phyloP scores from a whole-genome alignment of 116 monocot genomes.

The Thalassia testudinum region DNA sequence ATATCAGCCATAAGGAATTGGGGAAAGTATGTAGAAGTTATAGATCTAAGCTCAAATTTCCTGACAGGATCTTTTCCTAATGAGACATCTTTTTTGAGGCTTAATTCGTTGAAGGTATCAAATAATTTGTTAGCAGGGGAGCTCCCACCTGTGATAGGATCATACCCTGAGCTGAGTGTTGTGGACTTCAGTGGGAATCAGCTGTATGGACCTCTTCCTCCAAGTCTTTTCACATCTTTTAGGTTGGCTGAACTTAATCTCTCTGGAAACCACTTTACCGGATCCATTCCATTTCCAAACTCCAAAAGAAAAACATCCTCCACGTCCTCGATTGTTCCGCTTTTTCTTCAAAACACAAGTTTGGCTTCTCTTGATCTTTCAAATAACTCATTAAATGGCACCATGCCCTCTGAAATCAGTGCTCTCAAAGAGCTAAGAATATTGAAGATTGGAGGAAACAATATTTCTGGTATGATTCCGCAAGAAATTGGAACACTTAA shows the following conservation, averaged over 20 bases:
- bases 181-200: slow-evolving; percentile 61
- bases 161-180: slow-evolving; percentile 43
- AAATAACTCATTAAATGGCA: slow-evolving; percentile 42
- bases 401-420: slow-evolving; percentile 28
- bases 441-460: slow-evolving; percentile 41
- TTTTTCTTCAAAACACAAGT: slow-evolving; percentile 13
- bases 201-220: slow-evolving; percentile 40
- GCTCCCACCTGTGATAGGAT: slow-evolving; percentile 52
- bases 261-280: slow-evolving; percentile 60
- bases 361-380: slow-evolving; percentile 65
- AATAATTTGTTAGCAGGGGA: slow-evolving; percentile 60
- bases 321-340: slow-evolving; percentile 1
- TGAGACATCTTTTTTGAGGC: slow-evolving; percentile 60
- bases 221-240: slow-evolving; percentile 37
- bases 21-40: slow-evolving; percentile 66
- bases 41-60: slow-evolving; percentile 57
- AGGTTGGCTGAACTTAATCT: slow-evolving; percentile 56
- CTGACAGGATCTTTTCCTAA: slow-evolving; percentile 50
- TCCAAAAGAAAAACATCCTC: slow-evolving; percentile 4
- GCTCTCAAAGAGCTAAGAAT: slow-evolving; percentile 17
- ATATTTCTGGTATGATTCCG: slow-evolving; percentile 54
- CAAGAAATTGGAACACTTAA: slow-evolving; percentile 32
- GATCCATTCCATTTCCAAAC: slow-evolving; percentile 26
- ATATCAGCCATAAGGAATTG: slow-evolving; percentile 39
- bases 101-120: slow-evolving; percentile 42